phyloP scores from a whole-genome alignment of 106 monocot species.

The Dendrobium officinale region DNA sequence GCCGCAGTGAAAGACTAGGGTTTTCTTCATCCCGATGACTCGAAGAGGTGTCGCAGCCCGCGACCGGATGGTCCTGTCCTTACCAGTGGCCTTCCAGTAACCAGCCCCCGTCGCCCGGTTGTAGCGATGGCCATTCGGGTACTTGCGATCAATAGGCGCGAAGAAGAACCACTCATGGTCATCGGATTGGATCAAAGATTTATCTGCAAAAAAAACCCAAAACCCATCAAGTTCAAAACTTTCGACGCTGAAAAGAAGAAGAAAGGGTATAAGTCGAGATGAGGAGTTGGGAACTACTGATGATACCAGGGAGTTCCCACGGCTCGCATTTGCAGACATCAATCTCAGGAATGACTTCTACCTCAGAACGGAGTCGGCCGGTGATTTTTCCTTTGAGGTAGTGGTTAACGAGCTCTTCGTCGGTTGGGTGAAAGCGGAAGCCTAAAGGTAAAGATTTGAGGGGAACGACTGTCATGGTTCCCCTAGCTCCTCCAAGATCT shows the following conservation, averaged over 20 bases:
- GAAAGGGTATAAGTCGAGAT: background rate
- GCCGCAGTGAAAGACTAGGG: conserved; percentile 17
- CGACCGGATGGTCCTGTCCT: conserved; percentile 11
- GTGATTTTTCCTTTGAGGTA: conserved; percentile 61
- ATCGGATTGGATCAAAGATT: conserved; percentile 14
- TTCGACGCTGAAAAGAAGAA: background rate
- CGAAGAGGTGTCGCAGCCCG: background rate
- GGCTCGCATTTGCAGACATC: conserved; percentile 76
- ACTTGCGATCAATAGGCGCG: conserved; percentile 19
- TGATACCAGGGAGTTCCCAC: conserved; percentile 72
- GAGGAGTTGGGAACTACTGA: background rate
- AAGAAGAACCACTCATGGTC: conserved; percentile 24
- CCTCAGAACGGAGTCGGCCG: conserved; percentile 20
- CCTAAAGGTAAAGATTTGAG: conserved; percentile 46
- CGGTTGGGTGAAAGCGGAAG: conserved; percentile 68
- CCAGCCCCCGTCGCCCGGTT: conserved; percentile 15
- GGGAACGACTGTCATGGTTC: conserved; percentile 23
- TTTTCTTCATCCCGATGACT: conserved; percentile 23
- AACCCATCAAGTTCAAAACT: background rate
- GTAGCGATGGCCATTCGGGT: conserved; percentile 13
- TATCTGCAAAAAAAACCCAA: conserved; percentile 5
- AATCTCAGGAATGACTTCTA: conserved; percentile 60
- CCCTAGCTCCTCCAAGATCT: background rate
- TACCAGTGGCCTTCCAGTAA: conserved; percentile 23
- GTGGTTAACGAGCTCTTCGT: conserved; percentile 65